phyloP scores from a whole-genome alignment of 305 asterid genomes.

The Fraxinus angustifolia region DNA sequence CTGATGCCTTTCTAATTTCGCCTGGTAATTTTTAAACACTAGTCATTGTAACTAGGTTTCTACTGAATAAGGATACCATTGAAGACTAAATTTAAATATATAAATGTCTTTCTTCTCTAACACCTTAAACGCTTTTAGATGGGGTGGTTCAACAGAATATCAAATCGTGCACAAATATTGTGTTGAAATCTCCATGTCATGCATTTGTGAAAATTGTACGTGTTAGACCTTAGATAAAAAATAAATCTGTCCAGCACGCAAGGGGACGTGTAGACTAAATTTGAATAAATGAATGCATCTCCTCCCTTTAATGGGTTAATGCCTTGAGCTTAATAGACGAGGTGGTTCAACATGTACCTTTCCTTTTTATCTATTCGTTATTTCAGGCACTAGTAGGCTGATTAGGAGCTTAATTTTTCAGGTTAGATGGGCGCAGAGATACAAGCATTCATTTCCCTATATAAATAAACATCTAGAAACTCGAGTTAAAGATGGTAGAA shows the following conservation, averaged over 20 bases:
- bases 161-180: background rate
- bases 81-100: background rate
- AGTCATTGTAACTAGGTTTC: background rate
- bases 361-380: background rate
- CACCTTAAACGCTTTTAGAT: background rate
- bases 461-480: background rate
- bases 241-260: background rate
- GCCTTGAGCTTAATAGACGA: background rate
- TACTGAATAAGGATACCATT: background rate
- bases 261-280: background rate
- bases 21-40: constrained; percentile 3
- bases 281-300: background rate
- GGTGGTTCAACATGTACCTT: background rate
- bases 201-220: background rate
- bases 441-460: background rate
- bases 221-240: background rate
- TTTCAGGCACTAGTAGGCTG: background rate
- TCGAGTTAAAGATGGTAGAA: background rate
- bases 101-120: background rate
- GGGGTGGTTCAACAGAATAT: background rate
- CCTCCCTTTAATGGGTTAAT: background rate
- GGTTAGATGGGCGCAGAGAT: background rate
- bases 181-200: background rate
- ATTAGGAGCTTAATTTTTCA: background rate
- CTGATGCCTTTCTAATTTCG: background rate